These are phyloP conservation scores for Kalanchoe fedtschenkoi DNA, from an alignment of 164 flowering plant genomes.

Conservation along the genomic window DNA sequence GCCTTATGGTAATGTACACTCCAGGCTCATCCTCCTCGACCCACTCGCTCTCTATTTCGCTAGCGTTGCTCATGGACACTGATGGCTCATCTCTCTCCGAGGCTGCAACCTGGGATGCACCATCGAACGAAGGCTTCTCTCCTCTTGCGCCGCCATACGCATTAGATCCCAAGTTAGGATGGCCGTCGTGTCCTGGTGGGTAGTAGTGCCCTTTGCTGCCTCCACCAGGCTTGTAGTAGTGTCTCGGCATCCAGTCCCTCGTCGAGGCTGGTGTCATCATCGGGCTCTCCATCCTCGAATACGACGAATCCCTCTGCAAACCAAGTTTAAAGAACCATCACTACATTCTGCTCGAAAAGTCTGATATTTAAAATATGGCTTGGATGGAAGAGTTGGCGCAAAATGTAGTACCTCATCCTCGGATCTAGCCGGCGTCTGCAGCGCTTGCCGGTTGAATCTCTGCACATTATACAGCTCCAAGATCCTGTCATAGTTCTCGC, in stretches of 20 bases:
- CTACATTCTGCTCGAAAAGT: too few species aligned
- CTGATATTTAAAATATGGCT: too few species aligned
- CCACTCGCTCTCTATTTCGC: conserved; percentile 90
- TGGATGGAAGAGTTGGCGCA: not conserved
- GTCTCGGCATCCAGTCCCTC: conserved; percentile 50
- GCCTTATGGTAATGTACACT: conserved; percentile 88
- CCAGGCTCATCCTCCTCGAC: conserved; percentile 94
- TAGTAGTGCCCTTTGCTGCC: conserved; percentile 31
- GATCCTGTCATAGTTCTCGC: conserved; percentile 86
- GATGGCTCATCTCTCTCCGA: conserved; percentile 90
- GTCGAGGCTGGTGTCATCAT: conserved; percentile 60
- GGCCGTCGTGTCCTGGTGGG: conserved; percentile 12
- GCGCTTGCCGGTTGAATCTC: conserved; percentile 83
- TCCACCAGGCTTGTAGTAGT: conserved; percentile 27
- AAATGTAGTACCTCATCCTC: conserved; percentile 66
- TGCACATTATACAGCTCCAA: conserved; percentile 98
- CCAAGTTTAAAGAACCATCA: not conserved
- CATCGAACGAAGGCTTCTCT: conserved; percentile 53
- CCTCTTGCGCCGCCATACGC: conserved; percentile 25
- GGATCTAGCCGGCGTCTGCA: conserved; percentile 72
- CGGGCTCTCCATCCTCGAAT: conserved; percentile 67
- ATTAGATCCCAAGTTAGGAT: too few species aligned
- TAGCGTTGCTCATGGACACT: conserved; percentile 75
- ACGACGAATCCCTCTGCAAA: conserved; percentile 66
- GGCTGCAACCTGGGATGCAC: conserved; percentile 65